Evolutionary conservation across 2,329 filamentous ascomycete species (phyloP).

Genomic region (Botrytis hyacinthi): DNA sequence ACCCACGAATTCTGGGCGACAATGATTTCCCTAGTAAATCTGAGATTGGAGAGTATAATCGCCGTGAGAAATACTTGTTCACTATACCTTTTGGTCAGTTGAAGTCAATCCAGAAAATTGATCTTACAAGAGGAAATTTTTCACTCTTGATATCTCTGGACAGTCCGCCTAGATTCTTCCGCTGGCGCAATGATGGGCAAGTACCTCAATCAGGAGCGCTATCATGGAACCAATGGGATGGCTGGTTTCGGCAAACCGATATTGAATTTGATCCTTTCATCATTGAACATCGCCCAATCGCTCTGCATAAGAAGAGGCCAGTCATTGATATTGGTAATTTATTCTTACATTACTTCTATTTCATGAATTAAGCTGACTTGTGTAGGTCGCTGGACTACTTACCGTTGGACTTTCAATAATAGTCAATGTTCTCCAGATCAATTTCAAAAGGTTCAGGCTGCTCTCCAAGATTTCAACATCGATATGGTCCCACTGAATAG

Average conservation of each 20-base stretch:
- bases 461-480: conserved; percentile 72
- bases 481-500: conserved; percentile 44
- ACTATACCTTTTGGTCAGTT: conserved; percentile 44
- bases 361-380: conserved; percentile 19
- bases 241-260: conserved; percentile 64
- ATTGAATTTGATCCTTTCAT: conserved; percentile 49
- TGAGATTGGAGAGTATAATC: conserved; percentile 27
- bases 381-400: conserved; percentile 61
- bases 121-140: conserved; percentile 38
- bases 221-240: conserved; percentile 55
- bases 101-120: conserved; percentile 44
- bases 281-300: conserved; percentile 42
- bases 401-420: conserved; percentile 49
- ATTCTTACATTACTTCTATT: not conserved
- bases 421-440: conserved; percentile 29
- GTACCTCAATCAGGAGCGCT: conserved; percentile 44
- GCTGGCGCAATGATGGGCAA: conserved; percentile 36
- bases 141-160: conserved; percentile 49
- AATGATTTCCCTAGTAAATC: conserved; percentile 16
- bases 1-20: conserved; percentile 30
- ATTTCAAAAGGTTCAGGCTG: conserved; percentile 29
- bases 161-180: conserved; percentile 44
- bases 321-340: conserved; percentile 55
- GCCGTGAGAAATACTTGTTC: conserved; percentile 39
- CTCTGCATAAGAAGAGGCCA: conserved; percentile 48